Percentiles rank a stretch among this genome's conserved stretches.
Evolutionary conservation across 495 filamentous ascomycete genomes (phyloP).

Genomic region (Pseudevernia furfuracea): DNA sequence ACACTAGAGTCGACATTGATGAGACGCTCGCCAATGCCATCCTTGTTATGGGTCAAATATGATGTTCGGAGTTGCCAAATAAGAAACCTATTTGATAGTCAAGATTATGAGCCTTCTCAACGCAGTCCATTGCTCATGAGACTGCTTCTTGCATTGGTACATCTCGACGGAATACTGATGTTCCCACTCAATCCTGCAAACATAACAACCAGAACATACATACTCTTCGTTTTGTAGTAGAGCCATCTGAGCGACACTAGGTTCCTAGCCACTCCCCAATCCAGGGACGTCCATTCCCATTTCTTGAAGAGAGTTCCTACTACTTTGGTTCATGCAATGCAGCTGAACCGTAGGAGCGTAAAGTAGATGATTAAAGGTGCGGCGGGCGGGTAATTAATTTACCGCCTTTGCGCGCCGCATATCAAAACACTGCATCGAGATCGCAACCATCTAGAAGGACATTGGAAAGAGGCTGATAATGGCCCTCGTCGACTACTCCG

Average conservation of each 20-base stretch:
- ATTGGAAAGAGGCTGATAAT: conserved; percentile 34
- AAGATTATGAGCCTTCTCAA: background rate
- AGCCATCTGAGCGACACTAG: conserved; percentile 54
- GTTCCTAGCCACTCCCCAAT: background rate
- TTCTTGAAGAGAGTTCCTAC: background rate
- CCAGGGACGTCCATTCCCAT: background rate
- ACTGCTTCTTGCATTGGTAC: background rate
- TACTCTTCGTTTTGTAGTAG: conserved; percentile 97
- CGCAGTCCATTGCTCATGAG: background rate
- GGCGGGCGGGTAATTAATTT: background rate
- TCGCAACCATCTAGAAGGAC: background rate
- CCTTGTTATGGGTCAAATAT: conserved; percentile 82
- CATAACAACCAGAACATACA: conserved; percentile 28
- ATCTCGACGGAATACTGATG: background rate
- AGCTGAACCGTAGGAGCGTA: background rate
- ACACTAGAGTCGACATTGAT: conserved; percentile 87
- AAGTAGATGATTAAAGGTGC: background rate
- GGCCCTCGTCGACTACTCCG: conserved; percentile 75
- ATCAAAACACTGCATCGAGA: background rate
- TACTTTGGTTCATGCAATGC: background rate
- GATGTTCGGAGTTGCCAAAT: conserved; percentile 88
- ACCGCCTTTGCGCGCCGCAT: background rate
- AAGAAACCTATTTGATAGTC: conserved; percentile 56
- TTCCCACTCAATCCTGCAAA: background rate
- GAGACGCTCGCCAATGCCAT: conserved; percentile 91